Evolutionary conservation across 2,329 filamentous ascomycete species (phyloP), one percentile per base, ranked within the genome.

Genomic region (Paracoccidioides brasiliensis): DNA sequence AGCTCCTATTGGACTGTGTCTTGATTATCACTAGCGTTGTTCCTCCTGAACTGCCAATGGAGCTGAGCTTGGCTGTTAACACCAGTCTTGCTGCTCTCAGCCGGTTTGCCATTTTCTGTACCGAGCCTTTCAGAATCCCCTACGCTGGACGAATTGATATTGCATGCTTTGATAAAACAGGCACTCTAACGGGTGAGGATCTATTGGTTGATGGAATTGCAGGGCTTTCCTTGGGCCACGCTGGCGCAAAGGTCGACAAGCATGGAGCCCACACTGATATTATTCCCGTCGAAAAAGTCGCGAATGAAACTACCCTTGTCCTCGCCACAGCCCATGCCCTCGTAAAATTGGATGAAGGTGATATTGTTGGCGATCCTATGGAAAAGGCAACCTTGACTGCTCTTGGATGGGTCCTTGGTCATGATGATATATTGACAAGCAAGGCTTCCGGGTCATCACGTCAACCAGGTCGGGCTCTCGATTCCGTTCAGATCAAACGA

Each of bases 151-250:
- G 93, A 60, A 87, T 98, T 57, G 94, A 98, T 69, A 80, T 98
- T 54, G 90, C 93, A 60, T 98, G 93, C 75, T 98, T 98, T 62
- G 93, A 98, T 73, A 98, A 98, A 78, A 98, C 93, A 10, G 93
- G 93, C 62, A 98, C 93, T 1, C 74, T 98, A 57, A 98, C 93
- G 41, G 93, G 93, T 52, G 93, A 98, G 69, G 91, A 98, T 67
- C 78, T 98, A 45, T 90, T 98, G 9, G 93, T 98, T 22, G 91
- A 98, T 68, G 93, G 93, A 65, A 91, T 98, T 69, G 93, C 93
- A 58, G 93, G 93, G 14, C 79, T 97, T 33, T 84, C 82, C 10
- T 78, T 96, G 33, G 85, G 84, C 30, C 78, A 86, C 55, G 70
- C 78, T 33, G 83, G 83, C 37, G 82, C 83, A 12, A 77, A 82